Conservation (phyloP, 164 flowering plant species). For the Tinospora cordifolia region DNA sequence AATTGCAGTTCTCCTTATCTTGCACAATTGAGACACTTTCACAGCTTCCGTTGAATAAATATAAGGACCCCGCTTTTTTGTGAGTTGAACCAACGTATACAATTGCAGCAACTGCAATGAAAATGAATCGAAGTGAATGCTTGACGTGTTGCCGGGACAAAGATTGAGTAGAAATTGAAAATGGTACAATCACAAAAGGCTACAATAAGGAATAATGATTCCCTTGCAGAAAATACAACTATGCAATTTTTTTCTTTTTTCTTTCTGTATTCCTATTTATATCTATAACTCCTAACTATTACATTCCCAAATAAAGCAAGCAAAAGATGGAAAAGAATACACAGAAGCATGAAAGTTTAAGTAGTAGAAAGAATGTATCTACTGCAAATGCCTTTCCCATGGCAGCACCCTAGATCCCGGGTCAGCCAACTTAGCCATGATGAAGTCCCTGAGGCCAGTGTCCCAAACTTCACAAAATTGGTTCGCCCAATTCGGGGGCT, state of each 20-base stretch:
- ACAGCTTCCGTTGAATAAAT: no score
- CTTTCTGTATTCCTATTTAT: no score
- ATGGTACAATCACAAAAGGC: not conserved
- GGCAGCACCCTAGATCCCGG: constrained; percentile 48
- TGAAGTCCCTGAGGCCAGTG: constrained; percentile 70
- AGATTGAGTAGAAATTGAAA: not conserved
- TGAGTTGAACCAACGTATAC: not conserved
- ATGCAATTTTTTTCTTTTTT: not conserved
- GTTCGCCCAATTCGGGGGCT: constrained; percentile 70
- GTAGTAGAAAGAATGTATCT: not conserved
- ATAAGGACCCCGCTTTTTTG: not conserved
- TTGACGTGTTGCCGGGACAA: not conserved
- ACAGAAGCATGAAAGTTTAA: constrained; percentile 7
- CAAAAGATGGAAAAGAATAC: not conserved
- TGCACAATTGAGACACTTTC: no score
- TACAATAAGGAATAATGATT: no score
- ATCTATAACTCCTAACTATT: not conserved
- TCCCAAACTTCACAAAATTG: constrained; percentile 89
- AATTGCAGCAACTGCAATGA: not conserved
- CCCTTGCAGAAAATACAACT: not conserved
- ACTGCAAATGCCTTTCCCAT: constrained; percentile 43
- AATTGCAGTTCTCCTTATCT: no score
- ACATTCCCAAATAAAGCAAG: not conserved
- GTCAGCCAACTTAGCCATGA: constrained; percentile 55
- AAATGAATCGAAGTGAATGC: not conserved